Evolutionary conservation across 805 yeast species (phyloP).

Genomic region (Spathaspora arborariae): DNA sequence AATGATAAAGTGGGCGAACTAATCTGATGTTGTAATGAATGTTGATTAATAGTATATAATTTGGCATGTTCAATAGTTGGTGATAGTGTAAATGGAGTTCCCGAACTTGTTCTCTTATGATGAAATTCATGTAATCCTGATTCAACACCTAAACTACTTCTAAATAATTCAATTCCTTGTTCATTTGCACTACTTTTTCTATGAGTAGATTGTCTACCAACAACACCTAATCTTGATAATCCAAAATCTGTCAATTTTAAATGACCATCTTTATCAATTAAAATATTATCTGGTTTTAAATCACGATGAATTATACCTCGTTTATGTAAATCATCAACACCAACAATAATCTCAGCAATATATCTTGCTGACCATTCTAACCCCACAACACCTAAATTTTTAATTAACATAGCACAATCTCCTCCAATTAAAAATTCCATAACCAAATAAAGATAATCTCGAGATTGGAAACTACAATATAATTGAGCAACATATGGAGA

Average conservation of each 20-base stretch:
- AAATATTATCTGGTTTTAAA: slow-evolving; percentile 87
- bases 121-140: slow-evolving; percentile 22
- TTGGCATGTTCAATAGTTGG: slow-evolving; percentile 33
- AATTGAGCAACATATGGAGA: slow-evolving; percentile 90
- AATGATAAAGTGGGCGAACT: slow-evolving; percentile 9
- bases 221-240: slow-evolving; percentile 80
- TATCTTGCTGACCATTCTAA: slow-evolving; percentile 84
- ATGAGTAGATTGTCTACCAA: slow-evolving; percentile 66
- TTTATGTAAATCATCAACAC: slow-evolving; percentile 83
- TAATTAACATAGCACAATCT: slow-evolving; percentile 83
- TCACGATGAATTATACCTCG: slow-evolving; percentile 93
- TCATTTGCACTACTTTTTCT: slow-evolving; percentile 42
- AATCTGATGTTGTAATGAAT: slow-evolving; percentile 1
- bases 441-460: slow-evolving; percentile 81
- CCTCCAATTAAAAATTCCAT: slow-evolving; percentile 98
- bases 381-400: slow-evolving; percentile 77
- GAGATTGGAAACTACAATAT: slow-evolving; percentile 83
- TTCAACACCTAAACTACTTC: slow-evolving; percentile 18
- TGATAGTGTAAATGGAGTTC: slow-evolving; percentile 43
- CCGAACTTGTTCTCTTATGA: slow-evolving; percentile 37
- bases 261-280: slow-evolving; percentile 86
- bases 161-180: slow-evolving; percentile 38
- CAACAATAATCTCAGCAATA: slow-evolving; percentile 85
- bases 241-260: slow-evolving; percentile 95
- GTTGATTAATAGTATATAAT: slow-evolving; percentile 5